Evolutionary conservation across 176 grass and related monocot species (phyloP), one percentile per base, ranked within the genome.

Genomic region (Phoenix roebelenii): DNA sequence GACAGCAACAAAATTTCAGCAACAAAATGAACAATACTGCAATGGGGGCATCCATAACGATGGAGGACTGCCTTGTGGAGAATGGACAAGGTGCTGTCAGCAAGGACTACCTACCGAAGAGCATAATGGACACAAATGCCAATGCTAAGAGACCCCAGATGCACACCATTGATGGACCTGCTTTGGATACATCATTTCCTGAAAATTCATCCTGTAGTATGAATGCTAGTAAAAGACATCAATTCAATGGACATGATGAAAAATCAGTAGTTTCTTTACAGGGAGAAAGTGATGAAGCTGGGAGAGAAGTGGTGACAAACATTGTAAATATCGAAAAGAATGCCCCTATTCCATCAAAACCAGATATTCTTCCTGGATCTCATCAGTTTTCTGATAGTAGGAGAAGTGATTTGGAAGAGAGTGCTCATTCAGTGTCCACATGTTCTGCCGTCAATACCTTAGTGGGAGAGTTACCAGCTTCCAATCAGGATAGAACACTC

Each of bases 391-490:
- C 10, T 2, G 35, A 44, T 1, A 6, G 35, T 44, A 3, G 32
- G 32, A 35, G 35, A 44, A 44, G 9, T 44, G 35, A 44, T 44
- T 44, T 44, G 35, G 35, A 44, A 44, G 35, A 44, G 35, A 0
- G 9, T 44, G 7, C 5, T 30, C 28, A 44, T 12, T 44, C 35
- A 44, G 1, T 44, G 35, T 44, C 59, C n/a, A 28, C 53, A 54
- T 59, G 10, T 80, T 63, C 59, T 64, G 66, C 7, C 54, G 63
- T 72, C 30, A 64, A 32, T 60, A 51, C 63, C 10, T 54, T 58
- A 52, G 61, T 63, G 74, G 75, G 17, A 74, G 80, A 90, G 18
- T 71, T 69, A 50, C 52, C 77, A 57, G 67, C 89, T 50, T 77
- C 89, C 50, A 81, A 72, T 65, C 63, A 55, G 52, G 76, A 55